Conservation (phyloP, 352 stramenopile genomes). For the Phytopythium delawarense region DNA sequence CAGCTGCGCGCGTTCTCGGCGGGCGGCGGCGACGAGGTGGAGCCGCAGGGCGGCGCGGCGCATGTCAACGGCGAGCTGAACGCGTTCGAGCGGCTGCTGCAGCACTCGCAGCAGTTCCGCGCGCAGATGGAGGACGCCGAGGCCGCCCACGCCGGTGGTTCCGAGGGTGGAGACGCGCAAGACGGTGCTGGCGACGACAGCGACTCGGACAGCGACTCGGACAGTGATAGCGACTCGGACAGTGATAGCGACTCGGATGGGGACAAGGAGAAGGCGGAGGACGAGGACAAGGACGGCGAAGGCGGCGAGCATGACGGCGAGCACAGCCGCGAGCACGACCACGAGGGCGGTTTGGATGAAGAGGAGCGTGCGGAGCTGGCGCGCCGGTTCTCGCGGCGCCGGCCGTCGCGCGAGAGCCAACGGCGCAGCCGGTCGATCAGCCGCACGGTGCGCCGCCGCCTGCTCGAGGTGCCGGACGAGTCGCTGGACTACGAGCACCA, state of each 20-base stretch:
- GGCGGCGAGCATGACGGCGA: conserved; percentile 8
- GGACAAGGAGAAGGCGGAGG: not conserved
- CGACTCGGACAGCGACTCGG: conserved; percentile 1
- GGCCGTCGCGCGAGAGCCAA: conserved; percentile 3
- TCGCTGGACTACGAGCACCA: conserved; percentile 75
- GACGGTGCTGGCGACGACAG: conserved; percentile 6
- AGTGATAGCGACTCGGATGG: not conserved
- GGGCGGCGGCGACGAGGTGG: conserved; percentile 17
- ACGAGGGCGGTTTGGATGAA: not conserved
- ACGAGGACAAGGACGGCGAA: not conserved
- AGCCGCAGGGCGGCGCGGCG: not conserved
- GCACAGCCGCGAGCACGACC: not conserved
- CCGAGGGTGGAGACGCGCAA: conserved; percentile 13
- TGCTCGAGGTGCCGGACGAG: conserved; percentile 20
- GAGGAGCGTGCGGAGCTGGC: conserved; percentile 7
- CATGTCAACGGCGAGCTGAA: conserved; percentile 30
- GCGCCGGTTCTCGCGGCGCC: not conserved
- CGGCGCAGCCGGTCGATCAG: conserved; percentile 3
- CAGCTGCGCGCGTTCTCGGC: conserved; percentile 5
- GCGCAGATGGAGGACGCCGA: conserved; percentile 19
- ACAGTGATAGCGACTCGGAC: conserved; percentile 4
- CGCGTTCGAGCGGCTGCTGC: conserved; percentile 61
- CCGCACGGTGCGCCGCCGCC: conserved; percentile 17
- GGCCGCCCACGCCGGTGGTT: not conserved
- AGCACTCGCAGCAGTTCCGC: conserved; percentile 63